Evolutionary conservation across 2,329 filamentous ascomycete species (phyloP), one percentile per base, ranked within the genome.

Genomic region (Colletotrichum cereale): DNA sequence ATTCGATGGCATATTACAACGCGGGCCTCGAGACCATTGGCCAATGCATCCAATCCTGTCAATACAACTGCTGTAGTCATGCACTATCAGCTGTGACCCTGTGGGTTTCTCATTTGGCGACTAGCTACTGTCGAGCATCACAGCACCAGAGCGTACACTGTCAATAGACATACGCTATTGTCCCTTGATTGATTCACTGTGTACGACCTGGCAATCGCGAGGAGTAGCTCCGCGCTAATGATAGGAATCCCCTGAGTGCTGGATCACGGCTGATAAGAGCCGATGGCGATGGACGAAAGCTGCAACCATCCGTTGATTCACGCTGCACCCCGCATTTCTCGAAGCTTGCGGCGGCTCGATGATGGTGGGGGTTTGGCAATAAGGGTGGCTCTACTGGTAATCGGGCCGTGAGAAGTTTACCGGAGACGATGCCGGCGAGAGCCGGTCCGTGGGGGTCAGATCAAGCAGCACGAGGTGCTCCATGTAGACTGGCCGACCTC

Each of bases 221-320:
- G 21, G 0, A 12, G 14, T 34, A 1, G n/a, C 14, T 11, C n/a
- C 10, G 11, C 2, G 2, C 47, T 4, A 7, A 24, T 5, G 3
- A 8, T 31, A 29, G 12, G 5, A 21, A 3, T n/a, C 36, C 26
- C 24, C 24, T 42, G 38, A 26, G 2, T 18, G 11, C 24, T 7
- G 42, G 26, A 21, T 14, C 29, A 24, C 29, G 40, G 21, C 21
- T 29, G 48, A 62, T 29, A 62, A 62, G 12, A 38, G 31, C n/a
- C 12, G n/a, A 38, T 56, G 34, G 7, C 12, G 34, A 56, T 5
- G n/a, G 11, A 12, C 29, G 21, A n/a, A 8, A 36, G 34, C 34
- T 16, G 14, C n/a, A n/a, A 11, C 26, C 21, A 10, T 4, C 29
- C 31, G 29, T 47, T 31, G 21, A 18, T 24, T 24, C 31, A 36